These are phyloP conservation scores for Meira miltonrushii DNA, from an alignment of 1,284 basidiomycete genomes.

Conservation along the genomic window DNA sequence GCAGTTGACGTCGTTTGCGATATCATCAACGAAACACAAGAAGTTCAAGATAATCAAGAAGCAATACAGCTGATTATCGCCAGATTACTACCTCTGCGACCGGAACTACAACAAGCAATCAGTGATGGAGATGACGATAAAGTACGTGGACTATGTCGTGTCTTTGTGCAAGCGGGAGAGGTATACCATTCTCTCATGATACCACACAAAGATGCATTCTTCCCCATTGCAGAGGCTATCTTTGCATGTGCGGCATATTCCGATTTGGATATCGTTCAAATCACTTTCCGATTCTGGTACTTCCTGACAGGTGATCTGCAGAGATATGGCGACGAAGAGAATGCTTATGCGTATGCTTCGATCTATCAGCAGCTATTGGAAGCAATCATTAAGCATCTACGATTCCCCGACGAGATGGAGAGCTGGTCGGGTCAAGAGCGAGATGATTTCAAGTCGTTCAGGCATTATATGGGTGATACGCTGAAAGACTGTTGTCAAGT, in stretches of 20 bases:
- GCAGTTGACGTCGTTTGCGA: conserved; percentile 90
- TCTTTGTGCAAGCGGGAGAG: conserved; percentile 93
- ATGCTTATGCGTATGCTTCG: conserved; percentile 61
- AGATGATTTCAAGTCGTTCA: conserved; percentile 88
- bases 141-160: conserved; percentile 81
- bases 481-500: conserved; percentile 98
- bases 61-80: conserved; percentile 83
- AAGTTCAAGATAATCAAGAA: conserved; percentile 86
- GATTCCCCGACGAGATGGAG: conserved; percentile 72
- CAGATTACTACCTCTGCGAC: conserved; percentile 32
- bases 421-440: conserved; percentile 74
- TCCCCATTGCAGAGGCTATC: conserved; percentile 89
- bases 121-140: conserved; percentile 73
- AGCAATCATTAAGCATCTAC: conserved; percentile 83
- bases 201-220: conserved; percentile 80
- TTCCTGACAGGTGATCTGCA: conserved; percentile 32
- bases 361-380: conserved; percentile 78
- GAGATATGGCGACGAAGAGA: conserved; percentile 28
- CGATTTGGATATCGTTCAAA: conserved; percentile 92
- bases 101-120: conserved; percentile 30
- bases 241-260: conserved; percentile 86
- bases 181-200: conserved; percentile 85
- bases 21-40: conserved; percentile 95
- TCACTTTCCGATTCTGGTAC: conserved; percentile 99
- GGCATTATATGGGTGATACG: conserved; percentile 98